Evolutionary conservation across 2,329 filamentous ascomycete species (phyloP).

Genomic region (Talaromyces atroroseus): DNA sequence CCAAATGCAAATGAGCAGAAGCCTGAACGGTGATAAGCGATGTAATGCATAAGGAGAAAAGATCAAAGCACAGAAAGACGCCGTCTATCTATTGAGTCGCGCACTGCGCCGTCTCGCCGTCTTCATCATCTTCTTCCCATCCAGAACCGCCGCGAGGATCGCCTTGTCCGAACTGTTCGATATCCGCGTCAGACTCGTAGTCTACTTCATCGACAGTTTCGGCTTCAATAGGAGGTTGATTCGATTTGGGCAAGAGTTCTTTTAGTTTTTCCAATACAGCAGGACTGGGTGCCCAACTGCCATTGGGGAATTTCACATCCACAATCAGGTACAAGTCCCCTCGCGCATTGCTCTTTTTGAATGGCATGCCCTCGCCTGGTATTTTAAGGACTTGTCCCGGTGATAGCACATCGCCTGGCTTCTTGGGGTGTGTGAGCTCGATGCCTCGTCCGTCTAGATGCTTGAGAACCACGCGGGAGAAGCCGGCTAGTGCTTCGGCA

Average conservation of each 20-base stretch:
- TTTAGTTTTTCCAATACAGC: constrained; percentile 63
- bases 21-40: not conserved
- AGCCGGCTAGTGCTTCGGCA: constrained; percentile 78
- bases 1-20: not conserved
- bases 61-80: not conserved
- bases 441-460: constrained; percentile 94
- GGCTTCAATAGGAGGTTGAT: constrained; percentile 55
- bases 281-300: constrained; percentile 74
- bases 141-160: constrained; percentile 38
- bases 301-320: constrained; percentile 81
- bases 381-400: constrained; percentile 84
- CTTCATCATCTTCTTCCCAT: constrained; percentile 48
- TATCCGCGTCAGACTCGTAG: constrained; percentile 74
- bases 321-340: constrained; percentile 86
- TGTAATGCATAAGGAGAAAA: not conserved
- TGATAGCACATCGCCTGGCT: constrained; percentile 72
- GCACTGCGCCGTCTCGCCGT: constrained; percentile 43
- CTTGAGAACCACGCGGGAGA: constrained; percentile 82
- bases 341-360: constrained; percentile 74
- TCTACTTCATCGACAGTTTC: constrained; percentile 82
- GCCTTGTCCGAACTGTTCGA: constrained; percentile 60
- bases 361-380: constrained; percentile 86
- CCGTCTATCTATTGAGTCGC: constrained; percentile 40
- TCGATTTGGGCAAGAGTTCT: constrained; percentile 65
- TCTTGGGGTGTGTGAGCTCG: constrained; percentile 67